These are phyloP conservation scores for Eutypa lata DNA, from an alignment of 2,329 filamentous ascomycete species.

Conservation along the genomic window DNA sequence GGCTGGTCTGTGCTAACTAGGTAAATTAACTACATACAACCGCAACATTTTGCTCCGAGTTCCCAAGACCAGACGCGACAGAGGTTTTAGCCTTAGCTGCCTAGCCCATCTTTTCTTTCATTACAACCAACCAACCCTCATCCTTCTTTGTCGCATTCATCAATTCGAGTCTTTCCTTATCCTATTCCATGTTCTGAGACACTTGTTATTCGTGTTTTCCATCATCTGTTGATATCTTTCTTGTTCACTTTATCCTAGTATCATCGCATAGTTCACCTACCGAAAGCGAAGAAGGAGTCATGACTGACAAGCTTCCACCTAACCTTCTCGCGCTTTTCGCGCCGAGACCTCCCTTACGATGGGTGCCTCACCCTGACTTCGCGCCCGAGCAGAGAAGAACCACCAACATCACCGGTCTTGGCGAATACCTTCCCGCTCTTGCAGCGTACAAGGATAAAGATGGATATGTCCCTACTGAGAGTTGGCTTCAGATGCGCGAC, in stretches of 20 bases:
- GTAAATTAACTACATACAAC: no score
- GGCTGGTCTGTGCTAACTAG: background rate
- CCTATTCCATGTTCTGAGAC: background rate
- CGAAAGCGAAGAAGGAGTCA: constrained; percentile 37
- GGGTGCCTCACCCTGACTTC: constrained; percentile 78
- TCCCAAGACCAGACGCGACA: constrained; percentile 6
- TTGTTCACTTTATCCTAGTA: background rate
- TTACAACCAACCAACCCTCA: background rate
- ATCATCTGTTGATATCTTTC: background rate
- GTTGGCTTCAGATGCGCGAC: constrained; percentile 86
- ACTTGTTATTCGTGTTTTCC: no score
- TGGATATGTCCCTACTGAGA: constrained; percentile 78
- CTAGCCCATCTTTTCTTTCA: background rate
- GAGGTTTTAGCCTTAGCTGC: background rate
- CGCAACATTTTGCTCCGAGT: background rate
- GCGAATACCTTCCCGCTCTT: constrained; percentile 69
- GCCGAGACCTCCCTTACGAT: constrained; percentile 86
- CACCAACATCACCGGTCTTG: constrained; percentile 68
- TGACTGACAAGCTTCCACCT: constrained; percentile 96
- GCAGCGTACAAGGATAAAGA: constrained; percentile 76
- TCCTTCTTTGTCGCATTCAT: constrained; percentile 12
- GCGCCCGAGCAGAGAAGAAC: constrained; percentile 80
- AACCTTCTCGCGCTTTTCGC: constrained; percentile 93
- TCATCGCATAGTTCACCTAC: background rate
- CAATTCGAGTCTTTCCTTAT: constrained; percentile 13